phyloP scores from a whole-genome alignment of 768 basidiomycete genomes.

The Lactarius quietus region DNA sequence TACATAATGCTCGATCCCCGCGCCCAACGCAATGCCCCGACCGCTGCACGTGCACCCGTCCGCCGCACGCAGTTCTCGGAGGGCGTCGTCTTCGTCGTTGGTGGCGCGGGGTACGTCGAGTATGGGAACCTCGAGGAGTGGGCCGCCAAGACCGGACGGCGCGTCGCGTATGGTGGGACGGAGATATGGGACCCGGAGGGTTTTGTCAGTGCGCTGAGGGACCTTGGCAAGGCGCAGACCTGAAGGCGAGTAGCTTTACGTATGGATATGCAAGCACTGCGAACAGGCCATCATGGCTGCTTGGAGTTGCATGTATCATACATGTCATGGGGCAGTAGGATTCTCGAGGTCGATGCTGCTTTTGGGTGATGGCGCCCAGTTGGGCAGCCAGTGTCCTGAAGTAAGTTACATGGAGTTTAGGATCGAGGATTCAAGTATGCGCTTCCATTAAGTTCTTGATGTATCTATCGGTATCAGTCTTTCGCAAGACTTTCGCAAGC shows the following conservation, averaged over 20 bases:
- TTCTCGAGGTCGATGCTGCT: background rate
- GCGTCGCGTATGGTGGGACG: constrained; percentile 91
- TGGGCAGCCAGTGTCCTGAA: too few relatives aligned
- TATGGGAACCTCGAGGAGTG: constrained; percentile 96
- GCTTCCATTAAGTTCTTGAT: too few relatives aligned
- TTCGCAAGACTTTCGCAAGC: too few relatives aligned
- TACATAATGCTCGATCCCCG: constrained; percentile 52
- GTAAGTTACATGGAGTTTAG: too few relatives aligned
- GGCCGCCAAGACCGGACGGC: constrained; percentile 77
- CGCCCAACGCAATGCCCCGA: constrained; percentile 36
- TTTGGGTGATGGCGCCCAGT: too few relatives aligned
- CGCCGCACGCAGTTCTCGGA: constrained; percentile 79
- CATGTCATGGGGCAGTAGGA: background rate
- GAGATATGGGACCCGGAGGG: constrained; percentile 89
- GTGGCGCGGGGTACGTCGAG: constrained; percentile 96
- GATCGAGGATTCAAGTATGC: too few relatives aligned
- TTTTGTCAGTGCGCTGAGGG: constrained; percentile 71
- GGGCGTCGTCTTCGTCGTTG: constrained; percentile 90
- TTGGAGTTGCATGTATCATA: background rate
- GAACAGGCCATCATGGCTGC: background rate
- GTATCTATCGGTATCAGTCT: too few relatives aligned
- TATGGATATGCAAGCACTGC: too few relatives aligned
- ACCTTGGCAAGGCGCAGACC: constrained; percentile 48
- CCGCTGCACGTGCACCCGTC: constrained; percentile 35
- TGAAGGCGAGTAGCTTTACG: constrained; percentile 27